Base-by-base conservation (phyloP, 2,329 filamentous ascomycete species). In the Pyricularia sp. region DNA sequence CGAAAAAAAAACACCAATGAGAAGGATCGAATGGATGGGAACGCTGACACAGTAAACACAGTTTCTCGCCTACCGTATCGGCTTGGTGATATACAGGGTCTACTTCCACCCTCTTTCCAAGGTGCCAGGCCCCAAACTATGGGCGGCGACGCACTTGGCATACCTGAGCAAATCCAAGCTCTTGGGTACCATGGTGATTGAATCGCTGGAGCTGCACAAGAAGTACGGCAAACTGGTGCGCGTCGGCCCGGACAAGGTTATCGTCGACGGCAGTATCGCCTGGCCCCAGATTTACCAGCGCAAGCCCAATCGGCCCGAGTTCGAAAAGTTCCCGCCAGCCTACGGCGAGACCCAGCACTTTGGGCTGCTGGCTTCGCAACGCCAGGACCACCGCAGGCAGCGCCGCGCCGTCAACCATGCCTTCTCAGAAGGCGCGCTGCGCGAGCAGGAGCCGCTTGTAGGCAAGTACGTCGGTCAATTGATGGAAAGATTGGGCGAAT, bases 361-460 rank as follows among this genome's bases (percentile, higher is more conserved):
- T 14, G 59, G 11, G 42, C 14, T 67, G 5, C 20, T 59, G 33
- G 25, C 33, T 3, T 75, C 76, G 68, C 74, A 80, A 68, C 75
- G 73, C 65, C 73, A 71, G 30, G 72, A 71, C 26, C 72, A 73
- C 63, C 59, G 59, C 3, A 69, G 72, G 9, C 72, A 74, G 42
- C 74, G 75, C 25, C 71, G 71, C 33, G 67, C 72, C 17, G 67
- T 75, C 1, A 61, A 72, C 11, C 72, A 72, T 17, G 73, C 73
- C 58, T 77, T 77, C 69, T 76, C 74, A 9, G 75, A 76, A 2
- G 68, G 72, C 30, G 73, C 73, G 1, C 66, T 76, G 67, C 71
- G 68, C 26, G 71, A 71, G 4, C 73, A 77, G 36, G 73, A 75
- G 64, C 71, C 72, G 61, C 69, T 74, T 64, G 71, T 76, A n/a